Conservation (phyloP, 495 filamentous ascomycete species). For the Cladorrhinum samala region DNA sequence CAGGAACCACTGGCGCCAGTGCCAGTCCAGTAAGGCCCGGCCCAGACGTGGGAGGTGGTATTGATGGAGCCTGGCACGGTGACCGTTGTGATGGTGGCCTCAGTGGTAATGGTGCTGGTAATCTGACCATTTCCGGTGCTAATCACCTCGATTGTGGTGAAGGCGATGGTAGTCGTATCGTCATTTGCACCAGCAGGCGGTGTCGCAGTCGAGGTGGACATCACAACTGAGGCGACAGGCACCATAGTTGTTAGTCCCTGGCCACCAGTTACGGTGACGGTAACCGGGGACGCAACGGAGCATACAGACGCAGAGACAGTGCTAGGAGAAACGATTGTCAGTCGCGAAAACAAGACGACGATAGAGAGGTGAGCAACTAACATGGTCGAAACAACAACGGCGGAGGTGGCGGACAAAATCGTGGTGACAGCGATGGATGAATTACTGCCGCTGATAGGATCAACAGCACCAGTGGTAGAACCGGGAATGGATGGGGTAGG, state of each 20-base stretch:
- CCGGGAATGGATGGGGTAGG: background rate
- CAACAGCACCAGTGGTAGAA: background rate
- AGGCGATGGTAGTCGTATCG: background rate
- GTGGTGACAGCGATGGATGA: background rate
- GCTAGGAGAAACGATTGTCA: background rate
- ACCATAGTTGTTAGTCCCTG: too few species aligned
- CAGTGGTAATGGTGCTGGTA: background rate
- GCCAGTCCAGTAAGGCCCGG: background rate
- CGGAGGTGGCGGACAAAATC: background rate
- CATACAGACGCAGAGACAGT: background rate
- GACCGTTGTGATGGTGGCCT: background rate
- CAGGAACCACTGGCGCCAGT: background rate
- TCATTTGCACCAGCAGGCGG: background rate
- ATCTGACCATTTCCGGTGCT: background rate
- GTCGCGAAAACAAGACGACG: background rate
- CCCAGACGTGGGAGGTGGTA: background rate
- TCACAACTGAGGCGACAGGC: background rate
- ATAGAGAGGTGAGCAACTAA: too few species aligned
- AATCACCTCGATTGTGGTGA: background rate
- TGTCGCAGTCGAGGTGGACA: background rate
- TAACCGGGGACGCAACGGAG: conserved; percentile 5
- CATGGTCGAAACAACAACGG: too few species aligned
- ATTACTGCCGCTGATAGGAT: background rate
- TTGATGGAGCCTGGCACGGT: background rate
- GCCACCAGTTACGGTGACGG: conserved; percentile 8